A percentile compares a stretch with the other conserved stretches of the same genome.
Evolutionary conservation across 2,329 filamentous ascomycete species (phyloP).

Genomic region (Nemania abortiva): DNA sequence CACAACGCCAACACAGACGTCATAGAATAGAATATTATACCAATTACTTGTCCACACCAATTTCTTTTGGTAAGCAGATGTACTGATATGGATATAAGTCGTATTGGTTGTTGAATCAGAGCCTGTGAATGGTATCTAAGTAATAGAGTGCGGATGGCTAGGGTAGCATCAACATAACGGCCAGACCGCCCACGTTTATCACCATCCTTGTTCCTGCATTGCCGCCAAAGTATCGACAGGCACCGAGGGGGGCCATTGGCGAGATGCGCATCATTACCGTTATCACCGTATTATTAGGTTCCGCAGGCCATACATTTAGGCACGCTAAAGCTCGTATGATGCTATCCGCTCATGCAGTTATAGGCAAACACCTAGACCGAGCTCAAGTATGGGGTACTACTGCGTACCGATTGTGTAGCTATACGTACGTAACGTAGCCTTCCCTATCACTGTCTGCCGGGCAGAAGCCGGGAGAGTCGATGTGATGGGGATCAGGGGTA

Average conservation of each 20-base stretch:
- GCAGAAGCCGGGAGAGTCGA: not conserved
- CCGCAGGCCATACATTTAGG: slow-evolving; percentile 11
- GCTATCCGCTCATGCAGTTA: slow-evolving; percentile 20
- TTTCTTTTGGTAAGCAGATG: slow-evolving; percentile 3
- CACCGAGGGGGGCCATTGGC: slow-evolving; percentile 7
- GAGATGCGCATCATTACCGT: slow-evolving; percentile 16
- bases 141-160: slow-evolving; percentile 1
- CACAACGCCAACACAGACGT: slow-evolving; percentile 18
- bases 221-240: slow-evolving; percentile 23
- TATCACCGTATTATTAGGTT: slow-evolving; percentile 14
- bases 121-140: not conserved
- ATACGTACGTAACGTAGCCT: slow-evolving; percentile 37
- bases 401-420: slow-evolving; percentile 6
- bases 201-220: slow-evolving; percentile 30
- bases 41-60: not conserved
- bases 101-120: not conserved
- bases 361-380: slow-evolving; percentile 21
- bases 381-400: slow-evolving; percentile 1
- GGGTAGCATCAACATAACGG: slow-evolving; percentile 10
- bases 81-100: not conserved
- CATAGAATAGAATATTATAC: slow-evolving; percentile 17
- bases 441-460: not conserved
- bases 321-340: slow-evolving; percentile 29
- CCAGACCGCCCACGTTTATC: slow-evolving; percentile 23
- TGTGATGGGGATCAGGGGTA: not conserved